Conservation (phyloP, 345 rosid genomes). For the Arabis hirsuta region DNA sequence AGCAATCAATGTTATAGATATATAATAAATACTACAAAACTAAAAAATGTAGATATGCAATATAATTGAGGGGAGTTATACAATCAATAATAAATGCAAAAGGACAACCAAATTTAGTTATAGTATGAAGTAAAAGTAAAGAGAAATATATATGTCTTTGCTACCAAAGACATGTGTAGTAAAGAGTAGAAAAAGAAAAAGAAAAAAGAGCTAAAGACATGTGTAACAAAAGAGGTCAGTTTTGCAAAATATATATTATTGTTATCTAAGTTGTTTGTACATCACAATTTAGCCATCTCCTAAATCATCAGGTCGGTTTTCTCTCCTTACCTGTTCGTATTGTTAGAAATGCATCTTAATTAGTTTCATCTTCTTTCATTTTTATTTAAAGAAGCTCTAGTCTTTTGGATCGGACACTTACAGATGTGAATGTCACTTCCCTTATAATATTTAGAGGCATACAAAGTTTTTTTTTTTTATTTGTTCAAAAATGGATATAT, state of each 20-base stretch:
- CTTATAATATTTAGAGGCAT: neutral
- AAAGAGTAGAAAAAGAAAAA: too few relatives aligned
- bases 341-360: too few relatives aligned
- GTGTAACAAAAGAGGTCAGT: conserved; percentile 8
- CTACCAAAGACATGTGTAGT: too few relatives aligned
- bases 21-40: neutral
- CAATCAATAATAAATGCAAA: conserved; percentile 2
- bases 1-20: neutral
- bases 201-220: neutral
- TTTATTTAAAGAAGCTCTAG: neutral
- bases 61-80: conserved; percentile 1
- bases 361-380: conserved; percentile 4
- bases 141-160: too few relatives aligned
- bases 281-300: conserved; percentile 24
- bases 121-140: neutral
- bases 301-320: neutral
- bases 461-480: too few relatives aligned
- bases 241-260: neutral
- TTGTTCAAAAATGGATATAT: neutral
- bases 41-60: neutral
- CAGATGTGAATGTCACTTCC: neutral
- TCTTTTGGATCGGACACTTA: neutral
- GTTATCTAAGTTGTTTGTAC: conserved; percentile 15
- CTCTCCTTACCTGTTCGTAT: neutral
- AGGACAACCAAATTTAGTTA: neutral